Percentiles rank a stretch among this genome's conserved stretches.
phyloP scores from a whole-genome alignment of 176 grass and related monocot species.

The Phoenix roebelenii region DNA sequence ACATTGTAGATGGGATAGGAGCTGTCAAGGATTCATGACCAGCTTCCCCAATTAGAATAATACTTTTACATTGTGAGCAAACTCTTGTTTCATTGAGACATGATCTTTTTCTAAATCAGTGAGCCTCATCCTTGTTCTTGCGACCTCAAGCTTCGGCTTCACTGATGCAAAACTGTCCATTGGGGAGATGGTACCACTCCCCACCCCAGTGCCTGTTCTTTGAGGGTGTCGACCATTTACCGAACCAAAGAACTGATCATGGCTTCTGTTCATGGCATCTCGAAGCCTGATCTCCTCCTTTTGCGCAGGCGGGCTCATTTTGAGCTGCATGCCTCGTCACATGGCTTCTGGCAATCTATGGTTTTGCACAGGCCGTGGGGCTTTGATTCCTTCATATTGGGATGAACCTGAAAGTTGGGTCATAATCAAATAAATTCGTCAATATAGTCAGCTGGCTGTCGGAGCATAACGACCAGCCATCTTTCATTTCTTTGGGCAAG shows the following conservation, averaged over 20 bases:
- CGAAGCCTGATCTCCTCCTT: conserved; percentile 86
- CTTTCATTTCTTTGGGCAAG: too few relatives aligned
- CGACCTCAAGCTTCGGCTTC: conserved; percentile 75
- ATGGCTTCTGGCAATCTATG: conserved; percentile 85
- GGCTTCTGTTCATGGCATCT: conserved; percentile 45
- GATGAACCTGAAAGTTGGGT: conserved; percentile 55
- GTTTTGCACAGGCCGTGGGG: conserved; percentile 78
- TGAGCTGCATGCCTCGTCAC: conserved; percentile 74
- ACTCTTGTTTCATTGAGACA: conserved; percentile 80
- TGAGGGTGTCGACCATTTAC: too few relatives aligned
- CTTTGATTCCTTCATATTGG: conserved; percentile 88
- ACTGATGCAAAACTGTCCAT: conserved; percentile 94
- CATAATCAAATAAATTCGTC: not conserved
- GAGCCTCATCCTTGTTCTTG: conserved; percentile 79
- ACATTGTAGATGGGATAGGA: conserved; percentile 24
- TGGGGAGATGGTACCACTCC: conserved; percentile 72
- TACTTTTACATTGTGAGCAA: conserved; percentile 25
- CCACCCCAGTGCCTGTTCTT: conserved; percentile 66
- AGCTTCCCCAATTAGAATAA: not conserved
- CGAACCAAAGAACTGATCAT: conserved; percentile 58
- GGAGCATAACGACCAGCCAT: too few relatives aligned
- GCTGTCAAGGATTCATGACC: too few relatives aligned
- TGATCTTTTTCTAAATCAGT: conserved; percentile 98
- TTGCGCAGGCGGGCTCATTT: conserved; percentile 78
- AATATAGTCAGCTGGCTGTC: not conserved